phyloP scores from a whole-genome alignment of 257 asterid genomes.

The Anisodus acutangulus region DNA sequence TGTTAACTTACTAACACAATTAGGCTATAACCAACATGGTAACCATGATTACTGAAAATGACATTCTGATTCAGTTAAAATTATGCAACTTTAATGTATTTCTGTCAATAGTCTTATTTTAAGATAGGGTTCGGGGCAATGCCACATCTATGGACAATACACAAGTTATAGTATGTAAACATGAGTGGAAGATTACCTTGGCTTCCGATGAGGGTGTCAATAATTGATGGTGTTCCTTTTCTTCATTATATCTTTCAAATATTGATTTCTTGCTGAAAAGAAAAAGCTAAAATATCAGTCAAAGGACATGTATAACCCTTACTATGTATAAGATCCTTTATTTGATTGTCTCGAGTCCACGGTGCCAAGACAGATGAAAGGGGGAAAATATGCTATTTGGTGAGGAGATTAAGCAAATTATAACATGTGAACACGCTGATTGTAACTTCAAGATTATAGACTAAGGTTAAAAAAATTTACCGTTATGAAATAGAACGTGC shows the following conservation, averaged over 20 bases:
- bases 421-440: background rate
- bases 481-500: no score
- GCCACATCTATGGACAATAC: background rate
- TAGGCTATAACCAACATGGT: background rate
- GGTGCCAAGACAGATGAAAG: no score
- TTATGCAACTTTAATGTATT: background rate
- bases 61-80: background rate
- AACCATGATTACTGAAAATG: background rate
- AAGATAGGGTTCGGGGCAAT: background rate
- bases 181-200: background rate
- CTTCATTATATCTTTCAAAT: conserved; percentile 16
- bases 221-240: conserved; percentile 16
- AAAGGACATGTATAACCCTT: background rate
- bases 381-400: background rate
- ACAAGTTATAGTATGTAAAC: background rate
- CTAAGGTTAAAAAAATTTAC: no score
- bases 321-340: background rate
- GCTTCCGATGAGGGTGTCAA: conserved; percentile 22
- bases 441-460: background rate
- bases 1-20: background rate
- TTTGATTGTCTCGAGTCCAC: background rate
- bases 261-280: conserved; percentile 2
- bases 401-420: background rate
- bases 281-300: background rate
- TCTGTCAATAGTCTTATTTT: background rate